Conservation (phyloP, 805 yeast genomes). For the Candida pseudoglaebosa region DNA sequence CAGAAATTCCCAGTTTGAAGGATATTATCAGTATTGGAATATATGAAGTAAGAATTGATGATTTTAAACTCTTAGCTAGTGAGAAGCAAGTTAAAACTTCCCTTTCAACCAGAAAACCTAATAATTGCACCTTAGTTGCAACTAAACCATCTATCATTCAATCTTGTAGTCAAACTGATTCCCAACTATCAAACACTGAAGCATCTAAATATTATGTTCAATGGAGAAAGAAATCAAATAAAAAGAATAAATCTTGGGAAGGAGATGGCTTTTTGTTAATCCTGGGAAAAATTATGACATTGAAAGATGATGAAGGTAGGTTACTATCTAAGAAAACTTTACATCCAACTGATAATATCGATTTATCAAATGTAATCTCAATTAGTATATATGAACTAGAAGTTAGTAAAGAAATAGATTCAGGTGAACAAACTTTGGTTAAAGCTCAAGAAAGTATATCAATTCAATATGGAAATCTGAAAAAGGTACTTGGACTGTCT, state of each 20-base stretch:
- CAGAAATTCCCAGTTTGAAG: conserved; percentile 5
- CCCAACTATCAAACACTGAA: neutral
- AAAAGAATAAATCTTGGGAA: conserved; percentile 91
- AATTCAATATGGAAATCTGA: too few species aligned
- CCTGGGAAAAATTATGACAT: conserved; percentile 22
- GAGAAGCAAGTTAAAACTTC: too few species aligned
- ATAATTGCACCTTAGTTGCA: conserved; percentile 1
- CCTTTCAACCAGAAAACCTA: too few species aligned
- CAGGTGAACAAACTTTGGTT: too few species aligned
- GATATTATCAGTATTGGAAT: conserved; percentile 46
- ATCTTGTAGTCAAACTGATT: too few species aligned
- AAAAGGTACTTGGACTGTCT: too few species aligned
- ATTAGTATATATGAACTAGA: conserved; percentile 63
- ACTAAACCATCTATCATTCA: too few species aligned
- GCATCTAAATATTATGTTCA: conserved; percentile 36
- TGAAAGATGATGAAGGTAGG: conserved; percentile 24
- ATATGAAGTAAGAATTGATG: conserved; percentile 62
- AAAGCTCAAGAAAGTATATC: too few species aligned
- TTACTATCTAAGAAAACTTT: conserved; percentile 16
- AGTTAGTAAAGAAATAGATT: conserved; percentile 17
- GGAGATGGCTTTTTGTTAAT: conserved; percentile 69
- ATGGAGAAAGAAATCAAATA: conserved; percentile 67
- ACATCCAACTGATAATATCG: conserved; percentile 6
- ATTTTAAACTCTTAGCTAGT: too few species aligned
- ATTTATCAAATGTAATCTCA: conserved; percentile 27